Base-by-base conservation (phyloP, 2,329 filamentous ascomycete species). In the Rasamsonia emersonii region DNA sequence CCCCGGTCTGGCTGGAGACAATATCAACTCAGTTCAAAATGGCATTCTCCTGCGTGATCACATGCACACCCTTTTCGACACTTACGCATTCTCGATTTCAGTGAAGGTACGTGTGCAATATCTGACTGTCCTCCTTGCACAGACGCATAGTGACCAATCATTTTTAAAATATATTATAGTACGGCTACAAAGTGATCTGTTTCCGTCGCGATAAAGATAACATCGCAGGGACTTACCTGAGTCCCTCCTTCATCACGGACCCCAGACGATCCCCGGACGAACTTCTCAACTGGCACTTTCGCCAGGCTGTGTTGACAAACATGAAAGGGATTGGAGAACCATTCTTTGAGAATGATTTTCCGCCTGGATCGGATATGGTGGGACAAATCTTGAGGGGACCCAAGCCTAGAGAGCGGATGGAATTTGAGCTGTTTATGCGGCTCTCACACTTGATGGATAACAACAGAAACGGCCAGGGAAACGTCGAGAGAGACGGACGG, bases 361-460 rank as follows among this genome's bases (percentile, higher is more conserved):
- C 31, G 9, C 31, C 23, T 7, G 31, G 31, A n/a, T 2, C 13
- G 9, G 31, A 33, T 33, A 33, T 33, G 31, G 4, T 29, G 16
- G 31, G 24, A 3, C 13, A 33, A 4, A 28, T 33, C 10, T 15
- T 29, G 23, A 33, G 38, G 36, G 24, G 37, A 38, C 39, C 24
- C 27, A 32, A 17, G 31, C 25, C 32, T 20, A 37, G 44, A 44
- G 42, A 46, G 45, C 43, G 42, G 41, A 42, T 40, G 21, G 44
- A 46, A 46, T 46, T 29, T 39, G 35, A 25, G 13, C 14, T 36
- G 26, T 27, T 24, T 25, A 37, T 39, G 29, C 9, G 25, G 28
- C 38, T 39, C n/a, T n/a, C n/a, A n/a, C n/a, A n/a, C n/a, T n/a
- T n/a, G n/a, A n/a, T n/a, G n/a, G n/a, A n/a, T n/a, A n/a, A n/a